phyloP scores from a whole-genome alignment of 345 rosid species.

The Corchorus capsularis region DNA sequence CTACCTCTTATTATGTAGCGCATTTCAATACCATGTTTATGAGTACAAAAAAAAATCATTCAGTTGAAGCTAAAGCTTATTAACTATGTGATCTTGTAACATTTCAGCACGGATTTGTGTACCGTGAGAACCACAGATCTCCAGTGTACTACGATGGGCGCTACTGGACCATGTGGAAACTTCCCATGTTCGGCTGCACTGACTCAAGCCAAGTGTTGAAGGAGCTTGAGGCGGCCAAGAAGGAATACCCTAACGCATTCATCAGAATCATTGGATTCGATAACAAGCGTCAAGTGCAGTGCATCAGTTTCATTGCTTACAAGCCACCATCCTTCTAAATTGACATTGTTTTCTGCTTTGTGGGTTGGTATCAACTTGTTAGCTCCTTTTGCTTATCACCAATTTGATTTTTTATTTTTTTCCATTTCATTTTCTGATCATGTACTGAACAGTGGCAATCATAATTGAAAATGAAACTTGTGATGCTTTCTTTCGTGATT shows the following conservation, averaged over 20 bases:
- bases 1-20: too few relatives aligned
- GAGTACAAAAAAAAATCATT: too few relatives aligned
- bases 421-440: not conserved
- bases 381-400: not conserved
- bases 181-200: too few relatives aligned
- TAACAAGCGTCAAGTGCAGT: conserved; percentile 14
- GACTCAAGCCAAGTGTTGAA: too few relatives aligned
- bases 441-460: not conserved
- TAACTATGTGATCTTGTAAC: too few relatives aligned
- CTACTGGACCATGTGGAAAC: too few relatives aligned
- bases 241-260: conserved; percentile 26
- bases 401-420: not conserved
- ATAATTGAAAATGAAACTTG: not conserved
- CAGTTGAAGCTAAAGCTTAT: too few relatives aligned
- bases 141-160: conserved; percentile 49
- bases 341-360: not conserved
- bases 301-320: too few relatives aligned
- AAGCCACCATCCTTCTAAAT: conserved; percentile 9
- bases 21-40: too few relatives aligned
- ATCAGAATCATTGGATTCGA: conserved; percentile 40
- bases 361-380: not conserved
- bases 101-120: conserved; percentile 28
- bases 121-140: conserved; percentile 33
- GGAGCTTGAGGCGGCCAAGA: too few relatives aligned
- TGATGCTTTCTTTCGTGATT: not conserved